Conservation (phyloP, 1,139 yeast genomes). For the Taphrina wiesneri region DNA sequence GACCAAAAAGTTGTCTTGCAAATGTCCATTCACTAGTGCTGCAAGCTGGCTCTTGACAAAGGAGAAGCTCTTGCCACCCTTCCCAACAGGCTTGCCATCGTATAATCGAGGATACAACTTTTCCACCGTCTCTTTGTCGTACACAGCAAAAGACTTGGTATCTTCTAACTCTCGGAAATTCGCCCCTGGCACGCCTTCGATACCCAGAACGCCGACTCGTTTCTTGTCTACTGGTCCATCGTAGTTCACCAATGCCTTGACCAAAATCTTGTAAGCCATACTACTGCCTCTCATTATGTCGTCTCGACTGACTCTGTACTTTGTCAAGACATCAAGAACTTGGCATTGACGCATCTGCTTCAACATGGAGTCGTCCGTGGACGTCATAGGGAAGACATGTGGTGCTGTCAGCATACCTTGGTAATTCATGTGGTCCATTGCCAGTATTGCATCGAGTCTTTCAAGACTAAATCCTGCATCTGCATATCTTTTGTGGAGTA, state of each 20-base stretch:
- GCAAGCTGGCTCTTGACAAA: constrained; percentile 12
- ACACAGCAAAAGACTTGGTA: constrained; percentile 11
- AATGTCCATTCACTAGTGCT: constrained; percentile 13
- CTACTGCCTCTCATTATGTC: constrained; percentile 18
- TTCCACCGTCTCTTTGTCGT: constrained; percentile 8
- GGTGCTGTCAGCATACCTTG: constrained; percentile 5
- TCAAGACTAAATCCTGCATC: constrained; percentile 2
- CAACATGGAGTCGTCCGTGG: not conserved
- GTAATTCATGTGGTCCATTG: constrained; percentile 6
- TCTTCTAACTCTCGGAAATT: constrained; percentile 4
- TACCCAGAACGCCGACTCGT: not conserved
- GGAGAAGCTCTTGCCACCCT: constrained; percentile 13
- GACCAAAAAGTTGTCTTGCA: constrained; percentile 18
- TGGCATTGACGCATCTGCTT: constrained; percentile 21
- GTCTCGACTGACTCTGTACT: constrained; percentile 10
- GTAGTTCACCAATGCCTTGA: constrained; percentile 1
- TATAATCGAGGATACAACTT: constrained; percentile 6
- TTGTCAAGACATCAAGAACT: constrained; percentile 10
- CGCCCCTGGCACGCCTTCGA: constrained; percentile 20
- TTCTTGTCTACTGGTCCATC: not conserved
- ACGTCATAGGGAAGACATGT: constrained; percentile 9
- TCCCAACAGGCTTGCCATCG: constrained; percentile 1
- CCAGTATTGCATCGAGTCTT: constrained; percentile 5
- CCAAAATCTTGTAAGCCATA: constrained; percentile 5
- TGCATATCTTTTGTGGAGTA: not conserved